Evolutionary conservation across 2,329 filamentous ascomycete species (phyloP).

Genomic region (Samsoniella hepiali): DNA sequence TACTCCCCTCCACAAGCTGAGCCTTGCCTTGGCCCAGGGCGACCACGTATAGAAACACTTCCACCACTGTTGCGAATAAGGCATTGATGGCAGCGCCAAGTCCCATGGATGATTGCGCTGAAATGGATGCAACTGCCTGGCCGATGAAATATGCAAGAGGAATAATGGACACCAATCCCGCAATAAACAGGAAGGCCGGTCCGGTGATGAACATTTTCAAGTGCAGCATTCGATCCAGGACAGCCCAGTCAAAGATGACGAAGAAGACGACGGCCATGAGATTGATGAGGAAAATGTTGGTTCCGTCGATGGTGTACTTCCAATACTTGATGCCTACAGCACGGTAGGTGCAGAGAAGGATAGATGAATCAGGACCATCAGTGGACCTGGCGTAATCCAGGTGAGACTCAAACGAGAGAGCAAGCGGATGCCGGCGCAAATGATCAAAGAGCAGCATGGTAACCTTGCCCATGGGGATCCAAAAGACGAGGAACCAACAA

Average conservation of each 20-base stretch:
- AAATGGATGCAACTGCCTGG: constrained; percentile 96
- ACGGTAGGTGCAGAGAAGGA: constrained; percentile 93
- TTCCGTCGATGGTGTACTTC: constrained; percentile 98
- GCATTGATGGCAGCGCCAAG: constrained; percentile 95
- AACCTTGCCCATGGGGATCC: constrained; percentile 97
- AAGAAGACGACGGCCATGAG: constrained; percentile 91
- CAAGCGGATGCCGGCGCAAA: constrained; percentile 85
- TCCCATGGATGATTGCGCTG: constrained; percentile 97
- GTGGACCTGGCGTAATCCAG: constrained; percentile 68
- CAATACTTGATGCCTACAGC: constrained; percentile 94
- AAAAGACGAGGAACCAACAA: constrained; percentile 97
- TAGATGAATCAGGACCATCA: constrained; percentile 73
- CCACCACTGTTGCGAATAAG: constrained; percentile 95
- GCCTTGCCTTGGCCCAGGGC: constrained; percentile 90
- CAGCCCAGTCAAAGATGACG: constrained; percentile 86
- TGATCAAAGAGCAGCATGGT: constrained; percentile 88
- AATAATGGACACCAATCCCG: constrained; percentile 87
- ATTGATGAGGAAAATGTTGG: constrained; percentile 98
- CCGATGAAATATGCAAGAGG: constrained; percentile 98
- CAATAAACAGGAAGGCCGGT: constrained; percentile 79
- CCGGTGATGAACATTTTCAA: constrained; percentile 73
- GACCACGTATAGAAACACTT: constrained; percentile 96
- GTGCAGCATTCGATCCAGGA: constrained; percentile 67
- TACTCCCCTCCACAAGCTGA: constrained; percentile 89
- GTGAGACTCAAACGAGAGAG: constrained; percentile 89